Evolutionary conservation across 257 asterid genomes (phyloP), one percentile per base, ranked within the genome.

Genomic region (Parsonsia alboflavescens): DNA sequence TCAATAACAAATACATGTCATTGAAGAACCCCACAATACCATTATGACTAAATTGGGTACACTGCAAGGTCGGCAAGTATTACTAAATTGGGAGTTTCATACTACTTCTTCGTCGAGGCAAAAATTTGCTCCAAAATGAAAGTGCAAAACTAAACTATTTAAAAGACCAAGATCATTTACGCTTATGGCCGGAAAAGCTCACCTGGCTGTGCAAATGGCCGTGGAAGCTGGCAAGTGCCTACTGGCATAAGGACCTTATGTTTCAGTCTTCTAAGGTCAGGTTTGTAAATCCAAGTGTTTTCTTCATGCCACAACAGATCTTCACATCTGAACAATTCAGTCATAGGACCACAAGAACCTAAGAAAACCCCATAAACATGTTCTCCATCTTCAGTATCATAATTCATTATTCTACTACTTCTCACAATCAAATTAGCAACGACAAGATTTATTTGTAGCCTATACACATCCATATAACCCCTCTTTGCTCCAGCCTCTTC

Each of bases 281-380:
- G 89, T 74, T 76, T 82, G 71, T 82, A 85, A 58, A 85, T 73
- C 85, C 82, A 73, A 15, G 45, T 66, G n/a, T 83, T 59, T 3
- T 66, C 82, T 63, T 78, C 82, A 76, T 74, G 73, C 89, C 85
- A 85, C 13, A 85, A 30, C 48, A 78, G 77, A 80, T 85, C 89
- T 61, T 85, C 89, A 78, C 89, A 85, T 68, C 84, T 82, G 77
- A 82, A 85, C 5, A 85, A 70, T 66, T 85, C 89, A 70, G 72
- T 15, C 86, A 85, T 85, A 1, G 86, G 85, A 10, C 73, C 73
- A 50, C 86, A 85, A 2, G 83, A 73, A 4, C 89, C 84, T 0
- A 82, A 42, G 48, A 85, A 78, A 45, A 82, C 84, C 3, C 75
- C 84, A 49, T 69, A 68, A 5, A 74, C 62, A 6, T 33, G 39